Conservation (phyloP, 1,284 basidiomycete genomes). For the Ustilago sp. region DNA sequence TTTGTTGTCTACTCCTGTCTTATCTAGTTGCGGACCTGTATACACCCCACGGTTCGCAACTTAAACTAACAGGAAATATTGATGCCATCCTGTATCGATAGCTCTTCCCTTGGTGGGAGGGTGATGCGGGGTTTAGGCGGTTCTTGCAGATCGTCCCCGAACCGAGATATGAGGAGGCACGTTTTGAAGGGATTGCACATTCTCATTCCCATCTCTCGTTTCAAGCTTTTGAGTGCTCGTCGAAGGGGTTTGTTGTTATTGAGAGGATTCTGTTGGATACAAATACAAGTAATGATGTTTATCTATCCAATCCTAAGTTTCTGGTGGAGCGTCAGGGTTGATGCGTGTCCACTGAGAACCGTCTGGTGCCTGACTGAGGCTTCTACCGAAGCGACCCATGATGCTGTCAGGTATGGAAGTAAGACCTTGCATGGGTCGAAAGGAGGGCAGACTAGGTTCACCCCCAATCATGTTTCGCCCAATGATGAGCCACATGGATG, state of each 20-base stretch:
- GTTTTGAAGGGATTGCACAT: conserved; percentile 65
- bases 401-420: conserved; percentile 22
- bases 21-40: conserved; percentile 47
- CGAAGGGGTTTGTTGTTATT: neutral
- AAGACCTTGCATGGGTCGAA: conserved; percentile 22
- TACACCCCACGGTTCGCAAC: conserved; percentile 42
- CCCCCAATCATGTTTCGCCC: conserved; percentile 41
- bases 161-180: conserved; percentile 32
- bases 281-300: conserved; percentile 8
- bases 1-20: conserved; percentile 29
- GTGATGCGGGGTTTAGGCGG: conserved; percentile 11
- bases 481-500: conserved; percentile 50
- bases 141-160: conserved; percentile 62
- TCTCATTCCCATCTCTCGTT: neutral
- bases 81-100: conserved; percentile 1
- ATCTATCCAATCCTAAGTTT: conserved; percentile 7
- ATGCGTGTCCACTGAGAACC: conserved; percentile 29
- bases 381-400: conserved; percentile 23
- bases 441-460: conserved; percentile 8
- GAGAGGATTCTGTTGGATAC: conserved; percentile 10
- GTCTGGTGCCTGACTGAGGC: conserved; percentile 16
- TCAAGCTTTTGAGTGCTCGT: neutral
- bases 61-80: conserved; percentile 62
- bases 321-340: conserved; percentile 21
- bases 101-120: neutral